Conservation (phyloP, 1,284 basidiomycete genomes). For the Cutaneotrichosporon sp. region DNA sequence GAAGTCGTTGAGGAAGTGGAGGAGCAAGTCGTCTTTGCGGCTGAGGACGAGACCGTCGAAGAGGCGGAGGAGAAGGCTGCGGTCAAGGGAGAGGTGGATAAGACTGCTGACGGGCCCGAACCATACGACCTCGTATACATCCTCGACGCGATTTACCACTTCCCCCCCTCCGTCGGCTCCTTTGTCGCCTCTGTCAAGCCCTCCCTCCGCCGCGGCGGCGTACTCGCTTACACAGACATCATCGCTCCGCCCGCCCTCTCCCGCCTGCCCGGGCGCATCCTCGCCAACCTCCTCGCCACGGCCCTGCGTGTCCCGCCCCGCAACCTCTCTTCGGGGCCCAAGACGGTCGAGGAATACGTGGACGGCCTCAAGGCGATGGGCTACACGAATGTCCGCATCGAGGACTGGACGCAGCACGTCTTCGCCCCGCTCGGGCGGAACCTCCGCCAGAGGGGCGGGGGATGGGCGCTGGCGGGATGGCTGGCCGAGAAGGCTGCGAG, state of each 20-base stretch:
- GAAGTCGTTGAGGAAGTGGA: neutral
- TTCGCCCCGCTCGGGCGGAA: slow-evolving; percentile 59
- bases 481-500: slow-evolving; percentile 49
- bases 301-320: slow-evolving; percentile 52
- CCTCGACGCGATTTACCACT: slow-evolving; percentile 69
- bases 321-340: slow-evolving; percentile 52
- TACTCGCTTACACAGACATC: slow-evolving; percentile 64
- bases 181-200: slow-evolving; percentile 53
- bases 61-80: neutral
- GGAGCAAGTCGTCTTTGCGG: slow-evolving; percentile 1
- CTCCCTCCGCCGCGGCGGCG: slow-evolving; percentile 54
- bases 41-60: neutral
- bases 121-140: slow-evolving; percentile 49
- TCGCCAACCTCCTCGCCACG: slow-evolving; percentile 29
- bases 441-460: slow-evolving; percentile 50
- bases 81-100: neutral
- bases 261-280: slow-evolving; percentile 14
- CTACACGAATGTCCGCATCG: slow-evolving; percentile 55
- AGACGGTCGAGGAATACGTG: slow-evolving; percentile 52
- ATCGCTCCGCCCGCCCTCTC: slow-evolving; percentile 27
- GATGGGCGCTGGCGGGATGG: slow-evolving; percentile 52
- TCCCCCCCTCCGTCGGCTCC: slow-evolving; percentile 54
- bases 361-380: slow-evolving; percentile 54
- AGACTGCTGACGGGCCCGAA: slow-evolving; percentile 4
- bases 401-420: slow-evolving; percentile 61